Conservation (phyloP, 2,329 filamentous ascomycete species). For the Dactylellina parvicollis region DNA sequence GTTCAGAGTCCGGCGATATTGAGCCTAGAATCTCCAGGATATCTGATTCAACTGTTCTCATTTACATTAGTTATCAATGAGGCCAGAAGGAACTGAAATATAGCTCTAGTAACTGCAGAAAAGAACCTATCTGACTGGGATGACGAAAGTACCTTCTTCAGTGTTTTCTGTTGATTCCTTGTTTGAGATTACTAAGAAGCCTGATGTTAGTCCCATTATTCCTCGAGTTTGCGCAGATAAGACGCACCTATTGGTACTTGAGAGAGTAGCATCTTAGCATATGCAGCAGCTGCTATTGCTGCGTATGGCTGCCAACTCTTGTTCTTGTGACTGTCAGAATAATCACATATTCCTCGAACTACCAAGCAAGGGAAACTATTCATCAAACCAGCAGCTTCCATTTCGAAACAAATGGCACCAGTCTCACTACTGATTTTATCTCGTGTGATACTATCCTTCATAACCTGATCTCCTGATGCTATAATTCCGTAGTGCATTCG, state of each 20-base stretch:
- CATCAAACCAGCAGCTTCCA: slow-evolving; percentile 18
- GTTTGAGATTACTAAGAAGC: neutral
- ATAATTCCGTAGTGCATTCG: slow-evolving; percentile 16
- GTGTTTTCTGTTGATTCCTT: neutral
- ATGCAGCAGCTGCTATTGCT: slow-evolving; percentile 1
- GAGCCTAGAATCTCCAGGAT: neutral
- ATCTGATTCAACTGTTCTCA: neutral
- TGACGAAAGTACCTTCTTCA: neutral
- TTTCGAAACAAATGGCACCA: slow-evolving; percentile 17
- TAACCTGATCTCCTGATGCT: slow-evolving; percentile 24
- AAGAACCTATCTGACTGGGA: neutral
- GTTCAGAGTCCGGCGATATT: neutral
- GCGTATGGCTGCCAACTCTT: slow-evolving; percentile 3
- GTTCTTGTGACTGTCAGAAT: slow-evolving; percentile 10
- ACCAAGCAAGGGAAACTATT: slow-evolving; percentile 6
- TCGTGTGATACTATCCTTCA: neutral
- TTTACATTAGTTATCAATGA: neutral
- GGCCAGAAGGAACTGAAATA: no score
- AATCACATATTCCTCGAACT: slow-evolving; percentile 9
- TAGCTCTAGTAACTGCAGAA: no score
- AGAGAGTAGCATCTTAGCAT: neutral
- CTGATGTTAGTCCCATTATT: neutral
- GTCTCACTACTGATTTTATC: neutral
- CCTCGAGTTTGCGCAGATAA: neutral
- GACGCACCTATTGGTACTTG: slow-evolving; percentile 4